Percentiles rank a stretch among this genome's conserved stretches.
These are phyloP conservation scores for Scenedesmus sp. DNA, from an alignment of 163 green algal species.

Conservation along the genomic window DNA sequence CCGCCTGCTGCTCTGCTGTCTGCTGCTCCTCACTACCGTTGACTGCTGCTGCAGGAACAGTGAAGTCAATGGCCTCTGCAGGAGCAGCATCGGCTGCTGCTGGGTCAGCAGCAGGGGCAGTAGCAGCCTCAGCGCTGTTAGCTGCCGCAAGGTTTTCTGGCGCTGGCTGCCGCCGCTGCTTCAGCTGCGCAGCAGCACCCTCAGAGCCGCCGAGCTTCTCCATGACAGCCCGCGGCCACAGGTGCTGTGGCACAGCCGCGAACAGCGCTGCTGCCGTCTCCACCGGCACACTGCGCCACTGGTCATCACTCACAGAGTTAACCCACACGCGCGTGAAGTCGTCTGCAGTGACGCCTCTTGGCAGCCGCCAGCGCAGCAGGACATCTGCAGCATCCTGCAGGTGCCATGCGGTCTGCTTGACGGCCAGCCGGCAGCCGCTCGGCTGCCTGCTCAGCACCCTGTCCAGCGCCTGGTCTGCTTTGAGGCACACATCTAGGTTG, in stretches of 20 bases:
- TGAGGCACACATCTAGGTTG: not conserved
- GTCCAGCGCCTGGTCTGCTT: not conserved
- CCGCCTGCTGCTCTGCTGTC: not conserved
- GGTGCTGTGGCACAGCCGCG: not conserved
- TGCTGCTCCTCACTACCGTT: not conserved
- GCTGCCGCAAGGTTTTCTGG: not conserved
- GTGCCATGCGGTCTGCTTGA: slow-evolving; percentile 4
- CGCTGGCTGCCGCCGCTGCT: not conserved
- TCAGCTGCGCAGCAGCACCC: not conserved
- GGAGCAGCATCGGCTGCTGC: not conserved
- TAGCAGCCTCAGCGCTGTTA: not conserved
- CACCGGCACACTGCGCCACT: not conserved
- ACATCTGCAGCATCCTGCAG: slow-evolving; percentile 27
- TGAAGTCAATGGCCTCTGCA: not conserved
- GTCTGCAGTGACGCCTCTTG: not conserved
- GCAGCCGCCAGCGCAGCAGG: not conserved
- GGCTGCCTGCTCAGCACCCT: not conserved
- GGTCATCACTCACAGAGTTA: not conserved
- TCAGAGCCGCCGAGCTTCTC: not conserved
- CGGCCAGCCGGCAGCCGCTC: not conserved
- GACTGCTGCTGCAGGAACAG: not conserved
- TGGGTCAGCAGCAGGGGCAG: not conserved
- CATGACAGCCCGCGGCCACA: not conserved
- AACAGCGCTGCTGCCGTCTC: slow-evolving; percentile 1
- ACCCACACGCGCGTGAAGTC: not conserved